Conservation (phyloP, 1,284 basidiomycete genomes). For the Pseudozyma tsukubaensis region DNA sequence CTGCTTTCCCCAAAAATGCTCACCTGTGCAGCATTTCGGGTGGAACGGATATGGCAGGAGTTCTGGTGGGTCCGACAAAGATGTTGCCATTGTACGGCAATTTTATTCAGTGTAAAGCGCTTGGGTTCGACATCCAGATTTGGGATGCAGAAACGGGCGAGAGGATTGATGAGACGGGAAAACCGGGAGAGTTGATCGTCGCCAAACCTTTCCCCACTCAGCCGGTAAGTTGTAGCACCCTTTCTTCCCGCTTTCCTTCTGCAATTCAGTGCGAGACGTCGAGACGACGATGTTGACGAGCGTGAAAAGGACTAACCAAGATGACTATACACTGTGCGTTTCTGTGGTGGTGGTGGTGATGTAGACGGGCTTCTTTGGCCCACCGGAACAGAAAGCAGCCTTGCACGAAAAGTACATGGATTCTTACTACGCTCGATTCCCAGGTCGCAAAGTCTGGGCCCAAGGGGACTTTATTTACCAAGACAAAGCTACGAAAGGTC, state of each 20-base stretch:
- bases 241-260: slow-evolving; percentile 11
- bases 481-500: slow-evolving; percentile 72
- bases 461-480: slow-evolving; percentile 56
- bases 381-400: slow-evolving; percentile 50
- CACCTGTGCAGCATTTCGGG: slow-evolving; percentile 58
- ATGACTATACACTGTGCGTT: neutral
- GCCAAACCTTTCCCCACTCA: slow-evolving; percentile 67
- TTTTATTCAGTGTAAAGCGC: slow-evolving; percentile 62
- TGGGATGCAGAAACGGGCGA: slow-evolving; percentile 53
- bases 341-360: neutral
- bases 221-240: slow-evolving; percentile 52
- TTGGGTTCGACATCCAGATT: slow-evolving; percentile 64
- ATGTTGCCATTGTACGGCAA: slow-evolving; percentile 63
- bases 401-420: slow-evolving; percentile 66
- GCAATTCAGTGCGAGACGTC: neutral
- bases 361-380: slow-evolving; percentile 44
- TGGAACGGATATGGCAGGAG: slow-evolving; percentile 67
- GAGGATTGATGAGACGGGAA: slow-evolving; percentile 47
- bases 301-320: neutral
- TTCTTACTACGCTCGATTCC: slow-evolving; percentile 65
- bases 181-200: slow-evolving; percentile 65
- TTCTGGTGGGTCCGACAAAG: slow-evolving; percentile 55
- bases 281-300: neutral
- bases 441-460: slow-evolving; percentile 49
- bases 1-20: slow-evolving; percentile 36